Percentiles rank a stretch among this genome's conserved stretches.
Evolutionary conservation across 2,329 filamentous ascomycete species (phyloP).

Genomic region (Talaromyces sp.): DNA sequence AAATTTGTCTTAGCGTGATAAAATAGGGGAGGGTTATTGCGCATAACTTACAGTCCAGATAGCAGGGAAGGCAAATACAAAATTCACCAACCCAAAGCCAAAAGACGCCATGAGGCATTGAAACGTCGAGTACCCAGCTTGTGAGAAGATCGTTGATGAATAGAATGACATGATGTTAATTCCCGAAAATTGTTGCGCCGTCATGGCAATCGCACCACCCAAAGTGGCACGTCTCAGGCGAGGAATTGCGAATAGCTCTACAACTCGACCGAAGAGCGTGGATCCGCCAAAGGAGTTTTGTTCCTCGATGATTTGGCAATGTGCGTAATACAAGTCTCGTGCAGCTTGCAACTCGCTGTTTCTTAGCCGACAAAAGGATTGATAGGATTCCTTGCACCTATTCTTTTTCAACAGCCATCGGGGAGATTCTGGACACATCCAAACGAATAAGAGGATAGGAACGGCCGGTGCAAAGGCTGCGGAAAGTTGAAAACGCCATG

Average conservation of each 20-base stretch:
- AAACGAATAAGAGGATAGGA: constrained; percentile 55
- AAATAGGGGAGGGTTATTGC: neutral
- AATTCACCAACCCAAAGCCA: constrained; percentile 62
- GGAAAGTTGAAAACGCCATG: constrained; percentile 60
- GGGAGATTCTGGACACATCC: constrained; percentile 60
- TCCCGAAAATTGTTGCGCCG: constrained; percentile 66
- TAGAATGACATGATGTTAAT: constrained; percentile 75
- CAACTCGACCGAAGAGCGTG: constrained; percentile 59
- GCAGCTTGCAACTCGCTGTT: constrained; percentile 57
- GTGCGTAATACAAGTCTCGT: constrained; percentile 58
- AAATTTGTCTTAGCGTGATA: constrained; percentile 19
- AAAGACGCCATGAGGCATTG: constrained; percentile 58
- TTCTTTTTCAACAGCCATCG: constrained; percentile 65
- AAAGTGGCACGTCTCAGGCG: constrained; percentile 59
- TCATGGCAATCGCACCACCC: constrained; percentile 75
- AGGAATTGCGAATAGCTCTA: constrained; percentile 46
- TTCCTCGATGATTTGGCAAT: constrained; percentile 48
- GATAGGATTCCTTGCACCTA: constrained; percentile 55
- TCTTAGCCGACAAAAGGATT: constrained; percentile 52
- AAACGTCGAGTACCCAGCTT: constrained; percentile 53
- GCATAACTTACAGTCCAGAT: constrained; percentile 53
- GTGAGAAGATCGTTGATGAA: constrained; percentile 52
- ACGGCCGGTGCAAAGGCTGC: constrained; percentile 62
- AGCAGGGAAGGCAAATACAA: constrained; percentile 59
- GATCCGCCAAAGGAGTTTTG: constrained; percentile 35